A percentile compares a stretch with the other conserved stretches of the same genome.
phyloP scores from a whole-genome alignment of 257 asterid genomes.

The Penstemon newberryi region DNA sequence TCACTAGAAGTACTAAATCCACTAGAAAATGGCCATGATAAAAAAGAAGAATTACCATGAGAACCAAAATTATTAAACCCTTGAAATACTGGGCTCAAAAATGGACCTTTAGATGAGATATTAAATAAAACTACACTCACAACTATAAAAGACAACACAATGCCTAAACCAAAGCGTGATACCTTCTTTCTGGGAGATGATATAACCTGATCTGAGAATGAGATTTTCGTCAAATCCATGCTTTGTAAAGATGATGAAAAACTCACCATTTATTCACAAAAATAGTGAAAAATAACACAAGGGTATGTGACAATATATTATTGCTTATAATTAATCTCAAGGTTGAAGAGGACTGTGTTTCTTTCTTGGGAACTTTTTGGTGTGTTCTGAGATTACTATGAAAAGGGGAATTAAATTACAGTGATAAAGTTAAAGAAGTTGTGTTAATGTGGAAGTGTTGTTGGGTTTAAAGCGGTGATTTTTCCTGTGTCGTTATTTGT shows the following conservation, averaged over 20 bases:
- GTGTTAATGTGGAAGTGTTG: not conserved
- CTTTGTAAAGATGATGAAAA: constrained; percentile 29
- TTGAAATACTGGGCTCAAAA: constrained; percentile 47
- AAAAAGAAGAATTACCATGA: constrained; percentile 26
- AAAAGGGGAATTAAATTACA: not conserved
- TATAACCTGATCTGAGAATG: constrained; percentile 57
- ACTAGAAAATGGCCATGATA: constrained; percentile 47
- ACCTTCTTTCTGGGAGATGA: constrained; percentile 55
- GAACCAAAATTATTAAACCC: constrained; percentile 43
- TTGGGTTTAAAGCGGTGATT: constrained; percentile 10
- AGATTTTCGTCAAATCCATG: constrained; percentile 56
- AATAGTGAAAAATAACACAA: not conserved
- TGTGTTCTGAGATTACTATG: constrained; percentile 37
- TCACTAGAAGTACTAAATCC: constrained; percentile 22
- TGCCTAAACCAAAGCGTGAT: constrained; percentile 58
- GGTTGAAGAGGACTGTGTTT: not conserved
- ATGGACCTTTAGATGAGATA: constrained; percentile 52
- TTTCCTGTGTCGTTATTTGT: not conserved
- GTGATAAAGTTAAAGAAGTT: constrained; percentile 14
- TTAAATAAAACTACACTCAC: constrained; percentile 47
- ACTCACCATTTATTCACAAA: constrained; percentile 30
- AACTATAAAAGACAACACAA: constrained; percentile 47
- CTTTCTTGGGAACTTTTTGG: not conserved
- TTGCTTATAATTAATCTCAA: not conserved
- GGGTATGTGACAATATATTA: not conserved